Conservation (phyloP, 305 asterid genomes). For the Salvia sclarea region DNA sequence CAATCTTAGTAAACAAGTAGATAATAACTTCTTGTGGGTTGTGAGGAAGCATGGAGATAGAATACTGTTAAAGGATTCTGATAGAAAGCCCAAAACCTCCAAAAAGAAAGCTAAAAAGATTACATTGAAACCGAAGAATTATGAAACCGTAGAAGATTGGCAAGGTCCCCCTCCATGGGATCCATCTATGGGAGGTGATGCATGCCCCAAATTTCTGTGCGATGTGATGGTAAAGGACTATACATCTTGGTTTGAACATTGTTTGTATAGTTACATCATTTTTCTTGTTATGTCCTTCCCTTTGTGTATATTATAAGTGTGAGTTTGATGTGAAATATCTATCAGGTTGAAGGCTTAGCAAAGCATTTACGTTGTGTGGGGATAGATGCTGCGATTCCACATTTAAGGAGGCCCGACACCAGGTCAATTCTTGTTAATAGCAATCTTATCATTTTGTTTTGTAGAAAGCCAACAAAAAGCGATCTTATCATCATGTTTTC, state of each 20-base stretch:
- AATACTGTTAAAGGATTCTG: conserved; percentile 67
- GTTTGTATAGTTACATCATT: too few relatives aligned
- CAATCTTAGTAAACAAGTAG: conserved; percentile 39
- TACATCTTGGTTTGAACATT: background rate
- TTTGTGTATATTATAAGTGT: background rate
- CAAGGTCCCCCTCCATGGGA: conserved; percentile 91
- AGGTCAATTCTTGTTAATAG: conserved; percentile 49
- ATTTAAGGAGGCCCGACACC: conserved; percentile 71
- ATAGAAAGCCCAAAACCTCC: conserved; percentile 65
- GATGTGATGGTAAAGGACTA: conserved; percentile 76
- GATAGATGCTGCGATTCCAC: conserved; percentile 88
- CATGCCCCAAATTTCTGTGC: conserved; percentile 84
- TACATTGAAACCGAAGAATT: background rate
- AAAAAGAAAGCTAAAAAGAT: conserved; percentile 58
- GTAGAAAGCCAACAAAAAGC: conserved; percentile 18
- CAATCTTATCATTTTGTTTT: background rate
- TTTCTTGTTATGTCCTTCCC: background rate
- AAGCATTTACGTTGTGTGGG: conserved; percentile 95
- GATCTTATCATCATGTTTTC: background rate
- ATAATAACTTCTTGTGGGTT: conserved; percentile 47
- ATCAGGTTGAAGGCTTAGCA: conserved; percentile 90
- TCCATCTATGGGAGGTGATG: conserved; percentile 72
- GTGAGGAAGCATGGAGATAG: conserved; percentile 67
- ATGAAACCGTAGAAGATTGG: conserved; percentile 57
- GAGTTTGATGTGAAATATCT: conserved; percentile 21